Evolutionary conservation across 2,329 filamentous ascomycete genomes (phyloP), one percentile per base, ranked within the genome.

Genomic region (Calonectria leucothoes): DNA sequence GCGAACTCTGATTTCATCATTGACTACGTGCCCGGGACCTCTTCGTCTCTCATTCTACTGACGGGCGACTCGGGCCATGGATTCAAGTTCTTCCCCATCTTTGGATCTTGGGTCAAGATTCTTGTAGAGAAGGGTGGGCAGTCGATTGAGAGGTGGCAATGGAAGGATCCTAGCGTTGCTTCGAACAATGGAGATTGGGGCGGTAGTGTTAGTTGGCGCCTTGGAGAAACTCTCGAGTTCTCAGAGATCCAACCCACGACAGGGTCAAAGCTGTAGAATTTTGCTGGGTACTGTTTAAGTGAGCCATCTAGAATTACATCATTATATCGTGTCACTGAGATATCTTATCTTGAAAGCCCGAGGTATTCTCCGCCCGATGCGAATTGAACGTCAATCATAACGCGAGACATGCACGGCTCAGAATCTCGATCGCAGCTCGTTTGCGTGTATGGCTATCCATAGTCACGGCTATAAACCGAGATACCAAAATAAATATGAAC

Each of bases 21-120:
- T 52, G 91, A 93, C 78, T 90, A 87, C 66, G 88, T 92, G 0
- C 91, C 91, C 0, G 80, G 83, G 0, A 89, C 85, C 1, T 82
- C 83, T 2, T 87, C 85, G 0, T 75, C 77, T 0, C 83, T 92
- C 2, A 81, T 92, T 3, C 78, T 91, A 0, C 73, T 89, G 1
- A 87, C 89, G 0, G 91, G 91, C 0, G 91, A 92, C 76, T 92
- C 90, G 0, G 91, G 90, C 0, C 91, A 93, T 76, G 89, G 88
- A 0, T 92, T 92, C 80, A 92, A 93, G 82, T 90, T 92, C 87
- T 87, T 92, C 59, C 91, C 90, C 0, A 86, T 91, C 27, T 83
- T 90, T n/a, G 90, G 91, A 0, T 80, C 82, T 17, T 92, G 89
- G 86, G 86, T 91, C 1, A 83, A 82, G 52, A 83, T 86, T 14